Evolutionary conservation across 148 eudicot genomes (phyloP), one percentile per base, ranked within the genome.

Genomic region (Selenicereus undatus): DNA sequence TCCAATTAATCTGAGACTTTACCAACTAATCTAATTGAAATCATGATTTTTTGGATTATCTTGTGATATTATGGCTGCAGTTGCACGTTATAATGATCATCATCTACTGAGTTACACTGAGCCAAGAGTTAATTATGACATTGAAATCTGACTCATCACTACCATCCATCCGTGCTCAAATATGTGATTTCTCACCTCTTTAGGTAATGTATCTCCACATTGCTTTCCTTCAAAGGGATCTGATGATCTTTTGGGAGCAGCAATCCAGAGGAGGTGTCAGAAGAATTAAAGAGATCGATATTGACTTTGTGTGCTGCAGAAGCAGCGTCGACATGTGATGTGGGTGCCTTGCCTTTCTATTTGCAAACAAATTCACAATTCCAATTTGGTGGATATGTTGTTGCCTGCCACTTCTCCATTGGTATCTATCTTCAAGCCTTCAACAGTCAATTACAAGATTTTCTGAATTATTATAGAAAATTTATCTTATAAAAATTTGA

Each of bases 51-150:
- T 27, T 27, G 18, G 2, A 22, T 6, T 64, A 5, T 64, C 13
- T 9, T 22, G 26, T 8, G 29, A 8, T 18, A 13, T 16, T 71
- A 43, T 32, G 74, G 12, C 42, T 42, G 75, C 42, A 42, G n/a
- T 72, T 72, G 52, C 75, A 72, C 27, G 75, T 72, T 72, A 36
- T 42, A 71, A 71, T 71, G 71, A 66, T 66, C 16, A 66, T 66
- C 16, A 66, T 66, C 11, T 27, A 66, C 8, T 60, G 66, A 60
- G 26, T 60, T 20, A 6, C 11, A 22, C 11, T n/a, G 68, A 27
- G 27, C 29, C 68, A 64, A 22, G 68, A 64, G n/a, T 22, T 22
- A 64, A 64, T 64, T 2, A 64, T 64, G 68, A 64, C 68, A n/a
- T n/a, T 64, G 12, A 64, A 64, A n/a, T 64, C 11, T 22, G 27